Conservation (phyloP, 1,284 basidiomycete species). For the Melampsora medusae region DNA sequence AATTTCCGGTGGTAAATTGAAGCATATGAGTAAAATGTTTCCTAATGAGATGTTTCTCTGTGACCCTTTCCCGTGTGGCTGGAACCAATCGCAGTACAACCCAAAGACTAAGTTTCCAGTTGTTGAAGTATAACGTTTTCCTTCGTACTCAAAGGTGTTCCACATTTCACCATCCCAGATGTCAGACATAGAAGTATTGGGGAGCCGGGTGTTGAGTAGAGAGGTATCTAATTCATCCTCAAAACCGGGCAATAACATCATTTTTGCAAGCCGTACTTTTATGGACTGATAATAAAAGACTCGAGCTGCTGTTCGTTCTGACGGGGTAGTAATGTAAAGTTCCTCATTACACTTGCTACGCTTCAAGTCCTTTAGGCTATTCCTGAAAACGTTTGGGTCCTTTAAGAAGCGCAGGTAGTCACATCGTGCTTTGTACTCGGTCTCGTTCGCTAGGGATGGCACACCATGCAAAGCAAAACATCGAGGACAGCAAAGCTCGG, state of each 20-base stretch:
- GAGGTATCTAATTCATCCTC: background rate
- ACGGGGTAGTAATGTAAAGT: background rate
- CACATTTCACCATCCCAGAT: conserved; percentile 34
- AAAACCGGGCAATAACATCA: conserved; percentile 1
- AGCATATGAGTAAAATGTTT: no score
- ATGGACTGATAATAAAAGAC: conserved; percentile 1
- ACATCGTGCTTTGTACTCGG: background rate
- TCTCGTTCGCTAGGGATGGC: background rate
- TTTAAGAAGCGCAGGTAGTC: background rate
- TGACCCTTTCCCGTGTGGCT: no score
- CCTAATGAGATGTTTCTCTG: conserved; percentile 44
- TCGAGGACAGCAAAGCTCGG: background rate
- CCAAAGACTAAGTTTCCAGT: conserved; percentile 15
- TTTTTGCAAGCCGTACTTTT: background rate
- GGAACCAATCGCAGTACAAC: no score
- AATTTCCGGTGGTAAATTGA: no score
- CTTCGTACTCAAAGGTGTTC: background rate
- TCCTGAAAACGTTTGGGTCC: background rate
- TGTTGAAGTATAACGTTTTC: background rate
- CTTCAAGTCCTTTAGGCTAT: background rate
- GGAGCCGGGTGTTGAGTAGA: background rate
- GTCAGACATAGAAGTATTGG: conserved; percentile 1
- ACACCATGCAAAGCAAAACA: conserved; percentile 2
- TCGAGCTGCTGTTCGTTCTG: background rate
- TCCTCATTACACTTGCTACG: background rate